Conservation (phyloP, 2,329 filamentous ascomycete genomes). For the Endoconidiophora laricicola region DNA sequence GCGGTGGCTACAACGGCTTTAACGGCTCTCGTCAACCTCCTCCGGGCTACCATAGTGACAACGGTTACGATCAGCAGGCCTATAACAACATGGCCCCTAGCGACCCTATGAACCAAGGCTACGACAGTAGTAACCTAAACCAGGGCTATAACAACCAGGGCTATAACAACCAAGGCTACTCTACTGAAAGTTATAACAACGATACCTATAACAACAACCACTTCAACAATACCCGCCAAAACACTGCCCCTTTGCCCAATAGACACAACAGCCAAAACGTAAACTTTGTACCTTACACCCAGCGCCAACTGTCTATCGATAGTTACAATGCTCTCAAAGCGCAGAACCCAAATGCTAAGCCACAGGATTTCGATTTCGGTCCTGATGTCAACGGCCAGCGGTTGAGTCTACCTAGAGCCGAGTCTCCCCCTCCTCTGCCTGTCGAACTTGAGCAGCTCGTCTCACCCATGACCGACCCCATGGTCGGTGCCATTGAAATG, state of each 20-base stretch:
- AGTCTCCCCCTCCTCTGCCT: conserved; percentile 46
- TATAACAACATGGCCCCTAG: conserved; percentile 21
- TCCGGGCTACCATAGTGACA: conserved; percentile 25
- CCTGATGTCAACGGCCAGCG: conserved; percentile 30
- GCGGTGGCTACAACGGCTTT: conserved; percentile 26
- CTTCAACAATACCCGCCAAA: conserved; percentile 14
- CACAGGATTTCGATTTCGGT: conserved; percentile 12
- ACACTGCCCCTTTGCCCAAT: background rate
- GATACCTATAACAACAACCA: conserved; percentile 19
- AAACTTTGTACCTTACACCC: conserved; percentile 9
- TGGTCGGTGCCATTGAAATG: conserved; percentile 46
- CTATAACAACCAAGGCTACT: background rate
- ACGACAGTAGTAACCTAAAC: background rate
- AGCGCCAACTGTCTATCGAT: conserved; percentile 15
- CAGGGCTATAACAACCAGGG: background rate
- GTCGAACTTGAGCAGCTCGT: conserved; percentile 42
- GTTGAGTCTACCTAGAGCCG: conserved; percentile 36
- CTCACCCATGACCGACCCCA: background rate
- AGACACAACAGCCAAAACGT: conserved; percentile 7
- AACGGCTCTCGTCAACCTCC: conserved; percentile 22
- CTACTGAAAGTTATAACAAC: conserved; percentile 14
- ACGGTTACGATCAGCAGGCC: conserved; percentile 15
- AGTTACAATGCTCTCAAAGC: conserved; percentile 19
- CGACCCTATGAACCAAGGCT: conserved; percentile 2
- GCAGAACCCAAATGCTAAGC: conserved; percentile 3